These are phyloP conservation scores for Solanum chacoense DNA, from an alignment of 305 asterid genomes.

Conservation along the genomic window DNA sequence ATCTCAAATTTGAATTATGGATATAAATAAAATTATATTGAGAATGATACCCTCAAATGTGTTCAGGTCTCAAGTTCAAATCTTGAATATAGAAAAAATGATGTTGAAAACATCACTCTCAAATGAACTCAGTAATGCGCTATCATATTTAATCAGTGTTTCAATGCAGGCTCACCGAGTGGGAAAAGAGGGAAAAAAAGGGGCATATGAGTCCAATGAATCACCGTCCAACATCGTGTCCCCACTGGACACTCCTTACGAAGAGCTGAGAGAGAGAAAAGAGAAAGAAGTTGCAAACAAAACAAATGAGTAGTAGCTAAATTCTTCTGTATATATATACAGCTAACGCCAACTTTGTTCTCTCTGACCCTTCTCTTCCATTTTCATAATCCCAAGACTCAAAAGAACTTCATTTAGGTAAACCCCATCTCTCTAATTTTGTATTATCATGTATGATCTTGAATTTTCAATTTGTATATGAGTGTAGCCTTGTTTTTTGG, in stretches of 20 bases:
- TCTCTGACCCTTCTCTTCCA: background rate
- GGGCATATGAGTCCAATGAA: background rate
- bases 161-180: background rate
- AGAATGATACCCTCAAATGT: accelerated
- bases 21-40: no score
- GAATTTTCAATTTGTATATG: background rate
- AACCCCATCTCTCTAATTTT: background rate
- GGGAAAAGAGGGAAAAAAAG: background rate
- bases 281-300: background rate
- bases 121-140: accelerated
- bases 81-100: accelerated
- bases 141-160: no score
- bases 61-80: accelerated
- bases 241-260: background rate
- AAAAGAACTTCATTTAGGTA: background rate
- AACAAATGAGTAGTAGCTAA: background rate
- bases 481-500: background rate
- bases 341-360: background rate
- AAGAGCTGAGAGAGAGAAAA: background rate
- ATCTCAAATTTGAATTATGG: accelerated
- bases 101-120: accelerated
- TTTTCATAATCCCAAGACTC: background rate
- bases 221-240: background rate
- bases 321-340: no score
- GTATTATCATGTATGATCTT: background rate